Base-by-base conservation (phyloP, 2,329 filamentous ascomycete species). In the Colletotrichum ledebouriae region DNA sequence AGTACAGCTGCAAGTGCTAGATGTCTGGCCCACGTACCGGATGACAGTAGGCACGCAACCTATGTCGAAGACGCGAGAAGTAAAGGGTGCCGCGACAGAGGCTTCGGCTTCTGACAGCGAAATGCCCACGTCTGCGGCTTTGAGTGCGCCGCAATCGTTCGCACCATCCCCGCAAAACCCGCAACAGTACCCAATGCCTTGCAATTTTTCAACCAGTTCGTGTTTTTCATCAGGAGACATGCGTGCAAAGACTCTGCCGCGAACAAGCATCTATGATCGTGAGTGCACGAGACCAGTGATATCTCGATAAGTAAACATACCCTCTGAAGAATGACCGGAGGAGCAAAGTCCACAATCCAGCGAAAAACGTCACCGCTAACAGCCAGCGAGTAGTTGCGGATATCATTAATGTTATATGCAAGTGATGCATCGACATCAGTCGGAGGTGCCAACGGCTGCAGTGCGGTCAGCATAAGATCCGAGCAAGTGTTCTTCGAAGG, bases 211-310 rank as follows among this genome's bases (percentile, higher is more conserved):
- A 2, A 99, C 94, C 2, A 99, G 84, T 78, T 99, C 97, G 76
- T 98, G 94, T 78, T 99, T 99, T 79, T 99, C 96, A 76, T 99
- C 97, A 0, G 96, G 97, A 2, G 95, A 98, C 96, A 99, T 99
- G 73, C 96, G 92, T 4, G 96, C 97, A 79, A 97, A 99, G 1
- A 99, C 94, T 78, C 96, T 95, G 29, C 95, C 94, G 61, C 88
- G 88, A 41, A 97, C 91, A 62, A 99, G 92, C 90, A 98, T 95
- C 85, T 96, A 78, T 12, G 42, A 13, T 15, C 10, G 29, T 66
- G 9, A 66, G 55, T 33, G 7, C 22, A 25, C 9, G 6, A 6
- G 22, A 37, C 34, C 13, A 47, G 22, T 53, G 10, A 22, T 37
- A 20, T 29, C 12, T 20, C 25, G 37, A 17, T 39, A 15, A n/a